These are phyloP conservation scores for Cudoniella acicularis DNA, from an alignment of 495 filamentous ascomycete genomes.

Conservation along the genomic window DNA sequence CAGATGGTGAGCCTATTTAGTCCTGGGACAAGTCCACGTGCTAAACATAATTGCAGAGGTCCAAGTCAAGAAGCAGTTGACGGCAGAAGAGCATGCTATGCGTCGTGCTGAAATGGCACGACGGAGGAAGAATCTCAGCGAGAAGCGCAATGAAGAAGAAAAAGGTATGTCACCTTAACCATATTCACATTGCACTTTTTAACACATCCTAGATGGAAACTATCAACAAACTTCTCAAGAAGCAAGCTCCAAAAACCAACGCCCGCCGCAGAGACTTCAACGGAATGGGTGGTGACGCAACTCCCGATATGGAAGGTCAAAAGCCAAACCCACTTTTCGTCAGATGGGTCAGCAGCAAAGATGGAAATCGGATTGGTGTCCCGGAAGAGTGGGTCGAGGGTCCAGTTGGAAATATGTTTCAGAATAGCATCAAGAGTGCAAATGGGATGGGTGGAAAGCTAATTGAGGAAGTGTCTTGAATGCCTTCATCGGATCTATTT, in stretches of 20 bases:
- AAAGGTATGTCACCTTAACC: slow-evolving; percentile 53
- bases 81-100: slow-evolving; percentile 93
- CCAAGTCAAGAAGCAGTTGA: slow-evolving; percentile 88
- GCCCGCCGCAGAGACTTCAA: slow-evolving; percentile 44
- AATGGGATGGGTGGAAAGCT: slow-evolving; percentile 21
- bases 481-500: background rate
- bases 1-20: slow-evolving; percentile 57
- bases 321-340: slow-evolving; percentile 67
- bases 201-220: slow-evolving; percentile 75
- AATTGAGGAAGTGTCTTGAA: slow-evolving; percentile 24
- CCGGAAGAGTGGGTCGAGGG: slow-evolving; percentile 78
- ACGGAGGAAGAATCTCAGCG: slow-evolving; percentile 90
- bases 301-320: slow-evolving; percentile 36
- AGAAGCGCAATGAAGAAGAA: slow-evolving; percentile 97
- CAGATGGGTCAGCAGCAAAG: slow-evolving; percentile 71
- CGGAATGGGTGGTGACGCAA: slow-evolving; percentile 51
- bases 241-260: slow-evolving; percentile 85
- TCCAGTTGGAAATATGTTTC: slow-evolving; percentile 61
- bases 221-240: slow-evolving; percentile 94
- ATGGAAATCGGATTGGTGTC: slow-evolving; percentile 66
- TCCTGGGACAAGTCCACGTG: background rate
- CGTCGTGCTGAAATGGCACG: slow-evolving; percentile 94
- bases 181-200: background rate
- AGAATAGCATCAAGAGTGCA: slow-evolving; percentile 23
- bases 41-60: slow-evolving; percentile 56